Base-by-base conservation (phyloP, 179 eudicot species). In the Beta corolliflora region DNA sequence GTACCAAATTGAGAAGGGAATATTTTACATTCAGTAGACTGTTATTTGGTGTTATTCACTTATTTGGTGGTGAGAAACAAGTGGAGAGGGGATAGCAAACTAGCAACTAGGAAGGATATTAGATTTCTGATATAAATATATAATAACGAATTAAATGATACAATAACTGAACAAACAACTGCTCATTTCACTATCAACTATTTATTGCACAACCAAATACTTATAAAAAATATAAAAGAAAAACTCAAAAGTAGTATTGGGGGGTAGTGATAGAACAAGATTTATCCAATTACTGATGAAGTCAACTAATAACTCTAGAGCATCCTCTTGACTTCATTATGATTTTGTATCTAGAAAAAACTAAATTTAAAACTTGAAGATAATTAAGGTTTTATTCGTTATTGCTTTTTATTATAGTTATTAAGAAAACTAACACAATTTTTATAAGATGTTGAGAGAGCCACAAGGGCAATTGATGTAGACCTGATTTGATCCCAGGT, bases 171-270 rank as follows among this genome's bases (percentile, higher is more conserved):
- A 54, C 60, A 25, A 9, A 41, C 63, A 9, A 75, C 12, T 44
- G 36, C 45, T 74, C 45, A 15, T 68, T 60, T 72, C 71, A 48
- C 82, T 61, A 72, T 73, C 82, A 19, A 60, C 18, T 58, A 29
- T 25, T 46, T 52, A 80, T 25, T 73, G 63, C 64, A 48, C n/a
- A 66, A 54, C 63, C 48, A 66, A 53, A 29, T 19, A 4, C 9
- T 45, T 36, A 36, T 36, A 36, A 36, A 36, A 31, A 31, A 7
- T 9, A 48, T 48, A 1, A 29, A 5, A 14, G 25, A 41, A 41
- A 68, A 68, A 25, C 29, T 21, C 5, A 63, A 21, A 64, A 66
- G 14, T 54, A 29, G 41, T 36, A 36, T 36, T 73, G 53, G 63
- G 77, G 53, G 10, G 31, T 25, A 73, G 45, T 2, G 25, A 11